Evolutionary conservation across 2,329 filamentous ascomycete genomes (phyloP).

Genomic region (Aspergillus japonicus): DNA sequence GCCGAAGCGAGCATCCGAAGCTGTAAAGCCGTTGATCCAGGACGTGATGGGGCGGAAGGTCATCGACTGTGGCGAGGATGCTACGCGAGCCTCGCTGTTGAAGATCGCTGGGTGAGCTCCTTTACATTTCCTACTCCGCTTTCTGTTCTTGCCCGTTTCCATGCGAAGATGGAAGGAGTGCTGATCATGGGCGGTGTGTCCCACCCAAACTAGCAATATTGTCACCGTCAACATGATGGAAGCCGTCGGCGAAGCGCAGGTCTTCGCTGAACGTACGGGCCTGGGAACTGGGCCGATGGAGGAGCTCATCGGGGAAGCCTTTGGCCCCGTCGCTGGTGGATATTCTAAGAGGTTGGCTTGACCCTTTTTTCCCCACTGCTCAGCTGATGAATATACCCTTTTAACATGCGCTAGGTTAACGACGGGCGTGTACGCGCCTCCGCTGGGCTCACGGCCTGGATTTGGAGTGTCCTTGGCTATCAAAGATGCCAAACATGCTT

Average conservation of each 20-base stretch:
- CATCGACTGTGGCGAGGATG: slow-evolving; percentile 46
- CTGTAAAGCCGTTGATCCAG: slow-evolving; percentile 43
- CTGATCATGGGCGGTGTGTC: not conserved
- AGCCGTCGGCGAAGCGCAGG: slow-evolving; percentile 47
- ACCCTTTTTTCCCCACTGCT: not conserved
- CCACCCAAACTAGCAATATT: slow-evolving; percentile 35
- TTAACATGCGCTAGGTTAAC: slow-evolving; percentile 34
- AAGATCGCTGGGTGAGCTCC: slow-evolving; percentile 45
- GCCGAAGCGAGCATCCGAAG: slow-evolving; percentile 31
- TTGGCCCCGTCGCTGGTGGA: slow-evolving; percentile 43
- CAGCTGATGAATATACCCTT: not conserved
- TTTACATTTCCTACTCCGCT: not conserved
- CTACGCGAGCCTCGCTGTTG: slow-evolving; percentile 42
- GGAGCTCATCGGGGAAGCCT: slow-evolving; percentile 45
- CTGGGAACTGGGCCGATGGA: slow-evolving; percentile 45
- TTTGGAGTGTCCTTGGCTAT: slow-evolving; percentile 40
- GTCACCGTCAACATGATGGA: slow-evolving; percentile 47
- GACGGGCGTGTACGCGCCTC: slow-evolving; percentile 43
- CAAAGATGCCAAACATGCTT: slow-evolving; percentile 39
- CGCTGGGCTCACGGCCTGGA: slow-evolving; percentile 35
- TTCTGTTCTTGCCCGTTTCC: not conserved
- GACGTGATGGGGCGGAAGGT: slow-evolving; percentile 46
- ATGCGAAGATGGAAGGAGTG: not conserved
- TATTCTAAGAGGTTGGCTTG: slow-evolving; percentile 41
- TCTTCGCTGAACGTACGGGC: slow-evolving; percentile 48